phyloP scores from a whole-genome alignment of 169 alveolate genomes.

The Cryptosporidium ryanae region DNA sequence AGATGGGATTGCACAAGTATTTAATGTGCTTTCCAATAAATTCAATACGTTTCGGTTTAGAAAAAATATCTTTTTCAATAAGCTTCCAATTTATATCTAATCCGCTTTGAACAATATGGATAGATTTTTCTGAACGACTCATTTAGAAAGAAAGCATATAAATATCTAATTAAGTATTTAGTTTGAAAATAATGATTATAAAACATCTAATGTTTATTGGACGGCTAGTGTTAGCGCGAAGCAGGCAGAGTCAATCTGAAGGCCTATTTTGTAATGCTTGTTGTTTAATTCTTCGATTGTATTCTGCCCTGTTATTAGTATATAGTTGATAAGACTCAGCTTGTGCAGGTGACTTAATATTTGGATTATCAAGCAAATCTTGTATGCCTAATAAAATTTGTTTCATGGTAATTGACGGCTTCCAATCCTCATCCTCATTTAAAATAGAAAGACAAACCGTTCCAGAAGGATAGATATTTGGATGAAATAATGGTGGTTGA shows the following conservation, averaged over 20 bases:
- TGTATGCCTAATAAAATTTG: conserved; percentile 97
- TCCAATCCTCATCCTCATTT: conserved; percentile 99
- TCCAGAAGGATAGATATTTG: conserved; percentile 98
- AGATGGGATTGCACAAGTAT: neutral
- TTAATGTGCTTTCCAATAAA: neutral
- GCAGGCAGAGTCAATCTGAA: conserved; percentile 27
- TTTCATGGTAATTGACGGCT: conserved; percentile 98
- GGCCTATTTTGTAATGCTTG: conserved; percentile 80
- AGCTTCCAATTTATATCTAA: conserved; percentile 28
- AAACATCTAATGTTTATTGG: neutral
- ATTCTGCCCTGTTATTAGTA: conserved; percentile 92
- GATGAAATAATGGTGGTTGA: conserved; percentile 96
- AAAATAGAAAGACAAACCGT: conserved; percentile 97
- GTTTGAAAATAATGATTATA: conserved; percentile 12
- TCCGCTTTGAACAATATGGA: conserved; percentile 17
- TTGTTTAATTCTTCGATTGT: conserved; percentile 81
- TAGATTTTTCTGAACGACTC: neutral
- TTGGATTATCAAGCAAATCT: conserved; percentile 97
- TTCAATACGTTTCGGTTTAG: neutral
- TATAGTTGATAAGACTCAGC: conserved; percentile 94
- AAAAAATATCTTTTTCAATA: neutral
- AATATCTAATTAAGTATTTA: neutral
- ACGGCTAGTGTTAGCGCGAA: conserved; percentile 55
- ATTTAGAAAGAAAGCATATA: neutral
- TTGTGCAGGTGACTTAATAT: conserved; percentile 96